phyloP scores from a whole-genome alignment of 148 eudicot species.

The Heliamphora exappendiculata region DNA sequence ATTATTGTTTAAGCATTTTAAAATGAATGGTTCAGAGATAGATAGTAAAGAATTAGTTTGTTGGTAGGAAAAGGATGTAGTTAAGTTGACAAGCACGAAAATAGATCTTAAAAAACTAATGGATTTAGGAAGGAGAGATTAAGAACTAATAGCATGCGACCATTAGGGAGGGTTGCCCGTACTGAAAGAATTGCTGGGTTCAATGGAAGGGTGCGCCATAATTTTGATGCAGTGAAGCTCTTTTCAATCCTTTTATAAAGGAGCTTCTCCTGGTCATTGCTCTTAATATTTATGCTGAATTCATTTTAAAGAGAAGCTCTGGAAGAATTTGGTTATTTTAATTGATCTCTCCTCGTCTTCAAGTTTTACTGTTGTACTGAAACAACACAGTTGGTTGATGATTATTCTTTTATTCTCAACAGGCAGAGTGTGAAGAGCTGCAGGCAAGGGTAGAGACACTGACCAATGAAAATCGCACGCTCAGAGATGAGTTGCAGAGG shows the following conservation, averaged over 20 bases:
- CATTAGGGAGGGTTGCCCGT: neutral
- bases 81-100: neutral
- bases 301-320: neutral
- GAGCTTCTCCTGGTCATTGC: neutral
- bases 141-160: neutral
- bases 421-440: constrained; percentile 91
- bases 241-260: neutral
- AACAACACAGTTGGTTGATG: neutral
- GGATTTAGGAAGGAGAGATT: neutral
- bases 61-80: neutral
- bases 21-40: too few relatives aligned
- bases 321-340: neutral
- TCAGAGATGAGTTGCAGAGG: constrained; percentile 60
- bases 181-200: neutral
- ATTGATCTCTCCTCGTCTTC: neutral
- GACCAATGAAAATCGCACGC: constrained; percentile 49
- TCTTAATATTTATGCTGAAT: neutral
- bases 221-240: neutral
- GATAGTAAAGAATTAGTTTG: neutral
- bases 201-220: neutral
- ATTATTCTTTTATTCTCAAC: constrained; percentile 7
- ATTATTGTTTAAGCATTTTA: neutral
- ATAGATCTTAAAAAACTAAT: neutral
- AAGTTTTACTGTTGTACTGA: neutral
- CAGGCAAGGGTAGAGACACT: constrained; percentile 57